Evolutionary conservation across 345 rosid species (phyloP).

Genomic region (Melaleuca alternifolia): DNA sequence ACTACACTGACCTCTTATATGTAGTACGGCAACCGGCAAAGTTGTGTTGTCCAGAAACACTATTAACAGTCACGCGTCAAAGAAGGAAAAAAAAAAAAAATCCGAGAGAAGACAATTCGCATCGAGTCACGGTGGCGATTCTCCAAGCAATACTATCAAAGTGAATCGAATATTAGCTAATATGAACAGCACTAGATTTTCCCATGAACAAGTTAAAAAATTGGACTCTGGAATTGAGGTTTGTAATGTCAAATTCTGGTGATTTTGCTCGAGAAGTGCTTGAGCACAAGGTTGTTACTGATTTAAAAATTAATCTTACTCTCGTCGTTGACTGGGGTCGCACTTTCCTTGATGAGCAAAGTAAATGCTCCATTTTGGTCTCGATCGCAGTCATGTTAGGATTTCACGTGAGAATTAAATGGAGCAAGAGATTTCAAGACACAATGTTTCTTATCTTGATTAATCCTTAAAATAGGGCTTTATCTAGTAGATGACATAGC

Average conservation of each 20-base stretch:
- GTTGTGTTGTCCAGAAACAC: not conserved
- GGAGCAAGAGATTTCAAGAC: too few species aligned
- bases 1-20: not conserved
- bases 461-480: too few species aligned
- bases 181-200: not conserved
- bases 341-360: too few species aligned
- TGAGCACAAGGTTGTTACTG: too few species aligned
- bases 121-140: not conserved
- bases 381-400: too few species aligned
- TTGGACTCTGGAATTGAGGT: not conserved
- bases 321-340: too few species aligned
- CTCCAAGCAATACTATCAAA: not conserved
- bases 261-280: too few species aligned
- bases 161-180: not conserved
- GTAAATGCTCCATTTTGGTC: too few species aligned
- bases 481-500: too few species aligned
- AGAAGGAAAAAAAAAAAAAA: not conserved
- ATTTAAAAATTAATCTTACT: too few species aligned
- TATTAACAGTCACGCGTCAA: not conserved
- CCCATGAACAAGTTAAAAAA: not conserved
- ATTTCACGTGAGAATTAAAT: too few species aligned
- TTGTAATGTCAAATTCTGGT: not conserved
- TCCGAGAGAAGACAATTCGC: not conserved
- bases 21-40: not conserved
- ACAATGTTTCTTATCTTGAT: too few species aligned